Percentiles rank a stretch among this genome's conserved stretches.
Evolutionary conservation across 257 asterid species (phyloP).

Genomic region (Rubia yunnanensis): DNA sequence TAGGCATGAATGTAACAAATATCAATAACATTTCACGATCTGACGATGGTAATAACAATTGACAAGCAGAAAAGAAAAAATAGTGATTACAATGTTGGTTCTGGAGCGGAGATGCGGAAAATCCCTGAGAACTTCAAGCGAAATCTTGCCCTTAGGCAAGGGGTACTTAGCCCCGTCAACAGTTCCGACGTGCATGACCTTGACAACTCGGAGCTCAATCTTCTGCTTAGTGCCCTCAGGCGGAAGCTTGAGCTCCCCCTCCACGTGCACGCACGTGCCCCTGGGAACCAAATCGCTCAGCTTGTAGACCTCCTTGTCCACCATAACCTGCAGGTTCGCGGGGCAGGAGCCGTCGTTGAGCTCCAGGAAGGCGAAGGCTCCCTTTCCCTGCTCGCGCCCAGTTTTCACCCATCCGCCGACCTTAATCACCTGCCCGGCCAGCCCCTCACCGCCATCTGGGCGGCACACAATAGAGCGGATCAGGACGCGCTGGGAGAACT

Average conservation of each 20-base stretch:
- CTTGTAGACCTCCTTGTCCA: conserved; percentile 44
- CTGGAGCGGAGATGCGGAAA: conserved; percentile 79
- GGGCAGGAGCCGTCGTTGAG: conserved; percentile 85
- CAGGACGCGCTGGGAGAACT: conserved; percentile 72
- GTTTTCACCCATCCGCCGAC: conserved; percentile 97
- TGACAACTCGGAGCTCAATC: conserved; percentile 59
- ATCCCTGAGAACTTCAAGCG: conserved; percentile 74
- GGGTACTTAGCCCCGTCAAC: conserved; percentile 89
- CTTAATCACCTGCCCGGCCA: conserved; percentile 51
- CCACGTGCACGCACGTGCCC: conserved; percentile 71
- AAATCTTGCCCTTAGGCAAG: conserved; percentile 66
- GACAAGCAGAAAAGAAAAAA: not conserved
- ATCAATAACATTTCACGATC: too few relatives aligned
- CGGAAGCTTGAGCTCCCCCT: conserved; percentile 60
- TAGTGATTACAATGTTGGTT: conserved; percentile 54
- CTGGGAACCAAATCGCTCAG: conserved; percentile 69
- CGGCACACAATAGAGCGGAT: conserved; percentile 58
- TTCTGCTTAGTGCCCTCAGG: conserved; percentile 72
- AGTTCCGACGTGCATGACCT: conserved; percentile 56
- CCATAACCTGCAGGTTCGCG: conserved; percentile 72
- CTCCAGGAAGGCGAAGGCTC: conserved; percentile 67
- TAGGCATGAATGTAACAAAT: too few relatives aligned
- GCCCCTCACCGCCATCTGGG: conserved; percentile 64
- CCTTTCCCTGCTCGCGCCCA: conserved; percentile 82
- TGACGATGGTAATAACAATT: too few relatives aligned